Evolutionary conservation across 257 asterid genomes (phyloP).

Genomic region (Gentiana dahurica): DNA sequence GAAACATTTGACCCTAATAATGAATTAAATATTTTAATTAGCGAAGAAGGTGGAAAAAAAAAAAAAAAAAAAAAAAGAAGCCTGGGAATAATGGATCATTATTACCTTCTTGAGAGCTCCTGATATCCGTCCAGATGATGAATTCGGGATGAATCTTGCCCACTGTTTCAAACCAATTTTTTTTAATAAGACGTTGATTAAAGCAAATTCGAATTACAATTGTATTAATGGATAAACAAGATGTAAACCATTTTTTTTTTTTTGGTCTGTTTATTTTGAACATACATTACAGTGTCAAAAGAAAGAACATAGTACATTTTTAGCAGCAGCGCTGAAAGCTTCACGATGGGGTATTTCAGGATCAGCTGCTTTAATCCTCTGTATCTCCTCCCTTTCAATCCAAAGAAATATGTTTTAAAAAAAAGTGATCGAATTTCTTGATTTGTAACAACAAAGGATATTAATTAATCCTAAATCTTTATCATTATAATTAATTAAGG

Average conservation of each 20-base stretch:
- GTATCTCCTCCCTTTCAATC: constrained; percentile 70
- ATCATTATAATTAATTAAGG: too few species aligned
- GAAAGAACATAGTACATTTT: constrained; percentile 49
- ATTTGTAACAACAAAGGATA: too few species aligned
- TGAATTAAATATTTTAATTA: not conserved
- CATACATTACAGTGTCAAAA: not conserved
- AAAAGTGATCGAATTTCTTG: not conserved
- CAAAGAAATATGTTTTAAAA: not conserved
- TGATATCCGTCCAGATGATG: constrained; percentile 38
- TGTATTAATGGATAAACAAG: too few species aligned
- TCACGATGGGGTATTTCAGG: constrained; percentile 98
- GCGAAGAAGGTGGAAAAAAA: not conserved
- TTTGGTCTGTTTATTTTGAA: not conserved
- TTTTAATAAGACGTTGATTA: too few species aligned
- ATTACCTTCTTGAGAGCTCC: constrained; percentile 44
- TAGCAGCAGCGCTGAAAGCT: constrained; percentile 97
- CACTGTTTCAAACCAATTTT: constrained; percentile 33
- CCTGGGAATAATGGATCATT: not conserved
- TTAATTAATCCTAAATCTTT: too few species aligned
- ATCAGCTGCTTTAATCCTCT: constrained; percentile 80
- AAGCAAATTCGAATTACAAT: too few species aligned
- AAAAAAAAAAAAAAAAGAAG: not conserved
- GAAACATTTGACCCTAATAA: constrained; percentile 1
- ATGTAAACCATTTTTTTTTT: too few species aligned
- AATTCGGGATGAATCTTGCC: constrained; percentile 84